Percentiles rank a stretch among this genome's conserved stretches.
Evolutionary conservation across 2,329 filamentous ascomycete genomes (phyloP).

Genomic region (Clarireedia homoeocarpa): DNA sequence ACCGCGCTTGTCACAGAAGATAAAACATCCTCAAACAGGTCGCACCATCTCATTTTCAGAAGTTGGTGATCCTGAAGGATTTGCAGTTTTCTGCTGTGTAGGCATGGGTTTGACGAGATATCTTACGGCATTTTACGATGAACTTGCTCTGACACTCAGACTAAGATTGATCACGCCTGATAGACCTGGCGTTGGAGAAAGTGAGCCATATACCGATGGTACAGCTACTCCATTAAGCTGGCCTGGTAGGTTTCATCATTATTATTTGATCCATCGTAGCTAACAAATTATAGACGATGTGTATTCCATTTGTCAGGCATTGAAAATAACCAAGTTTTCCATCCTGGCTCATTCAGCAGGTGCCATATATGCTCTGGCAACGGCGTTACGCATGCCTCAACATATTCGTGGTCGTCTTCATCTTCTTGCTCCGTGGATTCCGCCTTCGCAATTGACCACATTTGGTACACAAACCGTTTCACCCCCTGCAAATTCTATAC

Average conservation of each 20-base stretch:
- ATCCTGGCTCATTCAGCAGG: slow-evolving; percentile 93
- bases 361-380: slow-evolving; percentile 95
- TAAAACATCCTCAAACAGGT: slow-evolving; percentile 77
- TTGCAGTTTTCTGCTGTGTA: slow-evolving; percentile 91
- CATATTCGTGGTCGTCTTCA: slow-evolving; percentile 93
- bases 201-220: slow-evolving; percentile 74
- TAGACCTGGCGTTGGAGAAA: slow-evolving; percentile 87
- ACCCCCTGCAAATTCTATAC: slow-evolving; percentile 77
- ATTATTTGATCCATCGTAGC: slow-evolving; percentile 2
- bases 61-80: slow-evolving; percentile 86
- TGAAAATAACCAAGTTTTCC: slow-evolving; percentile 93
- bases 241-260: slow-evolving; percentile 59
- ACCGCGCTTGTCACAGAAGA: slow-evolving; percentile 78
- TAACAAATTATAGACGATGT: slow-evolving; percentile 57
- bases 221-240: slow-evolving; percentile 83
- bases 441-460: slow-evolving; percentile 83
- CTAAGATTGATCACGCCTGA: slow-evolving; percentile 89
- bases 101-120: slow-evolving; percentile 97
- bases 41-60: slow-evolving; percentile 92
- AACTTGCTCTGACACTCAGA: slow-evolving; percentile 81
- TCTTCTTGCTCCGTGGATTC: slow-evolving; percentile 92
- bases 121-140: slow-evolving; percentile 95
- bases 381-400: slow-evolving; percentile 89
- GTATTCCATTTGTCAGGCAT: slow-evolving; percentile 81
- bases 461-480: slow-evolving; percentile 64